phyloP scores from a whole-genome alignment of 352 stramenopile species.

The Pythium aquatile region DNA sequence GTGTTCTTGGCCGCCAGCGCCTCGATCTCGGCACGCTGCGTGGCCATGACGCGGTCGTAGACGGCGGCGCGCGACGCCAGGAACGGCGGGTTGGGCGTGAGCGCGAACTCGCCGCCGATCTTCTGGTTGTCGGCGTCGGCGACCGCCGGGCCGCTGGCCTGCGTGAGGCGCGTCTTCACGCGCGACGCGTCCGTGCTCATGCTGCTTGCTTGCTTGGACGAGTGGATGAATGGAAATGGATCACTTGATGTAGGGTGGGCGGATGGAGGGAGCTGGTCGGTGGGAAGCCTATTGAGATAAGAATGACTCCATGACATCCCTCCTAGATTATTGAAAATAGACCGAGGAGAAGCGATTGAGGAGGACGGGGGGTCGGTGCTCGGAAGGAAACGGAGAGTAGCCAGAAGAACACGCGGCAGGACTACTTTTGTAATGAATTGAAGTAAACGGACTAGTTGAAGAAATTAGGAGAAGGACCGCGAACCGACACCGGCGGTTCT shows the following conservation, averaged over 20 bases:
- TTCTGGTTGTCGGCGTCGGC: constrained; percentile 59
- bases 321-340: neutral
- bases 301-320: neutral
- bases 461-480: neutral
- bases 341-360: neutral
- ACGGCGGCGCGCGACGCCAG: constrained; percentile 72
- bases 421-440: neutral
- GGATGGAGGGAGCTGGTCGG: neutral
- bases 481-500: constrained; percentile 3
- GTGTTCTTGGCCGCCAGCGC: constrained; percentile 80
- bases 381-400: neutral
- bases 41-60: constrained; percentile 85
- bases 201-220: neutral
- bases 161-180: constrained; percentile 76
- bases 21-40: constrained; percentile 65
- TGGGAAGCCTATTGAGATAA: constrained; percentile 8
- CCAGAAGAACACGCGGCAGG: neutral
- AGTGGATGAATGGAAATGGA: neutral
- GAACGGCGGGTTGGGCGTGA: constrained; percentile 84
- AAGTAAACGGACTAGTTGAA: neutral
- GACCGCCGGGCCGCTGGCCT: constrained; percentile 60
- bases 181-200: constrained; percentile 40
- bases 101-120: constrained; percentile 81
- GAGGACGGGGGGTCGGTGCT: neutral
- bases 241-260: neutral